Percentiles rank a stretch among this genome's conserved stretches.
These are phyloP conservation scores for Ceratocystis ficicola DNA, from an alignment of 2,329 filamentous ascomycete genomes.

Conservation along the genomic window DNA sequence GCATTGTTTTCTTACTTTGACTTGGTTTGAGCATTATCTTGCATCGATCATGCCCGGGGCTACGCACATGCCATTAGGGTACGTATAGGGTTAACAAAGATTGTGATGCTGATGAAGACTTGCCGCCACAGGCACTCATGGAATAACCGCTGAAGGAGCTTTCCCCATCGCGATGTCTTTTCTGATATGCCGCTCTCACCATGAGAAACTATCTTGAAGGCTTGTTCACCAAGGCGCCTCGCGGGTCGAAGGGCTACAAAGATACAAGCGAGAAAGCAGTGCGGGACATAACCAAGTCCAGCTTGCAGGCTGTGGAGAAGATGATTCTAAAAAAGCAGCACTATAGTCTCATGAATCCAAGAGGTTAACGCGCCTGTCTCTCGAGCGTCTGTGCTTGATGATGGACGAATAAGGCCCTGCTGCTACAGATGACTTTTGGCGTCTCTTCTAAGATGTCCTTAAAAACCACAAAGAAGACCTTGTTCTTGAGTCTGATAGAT, in stretches of 20 bases:
- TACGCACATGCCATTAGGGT: not conserved
- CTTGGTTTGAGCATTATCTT: not conserved
- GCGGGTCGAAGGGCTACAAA: constrained; percentile 48
- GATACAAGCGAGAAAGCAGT: constrained; percentile 46
- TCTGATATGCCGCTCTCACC: constrained; percentile 41
- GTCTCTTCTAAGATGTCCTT: constrained; percentile 57
- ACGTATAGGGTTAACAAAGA: not conserved
- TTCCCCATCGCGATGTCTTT: no score
- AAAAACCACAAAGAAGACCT: constrained; percentile 60
- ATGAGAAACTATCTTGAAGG: constrained; percentile 54
- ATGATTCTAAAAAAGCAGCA: constrained; percentile 32
- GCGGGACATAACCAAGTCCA: constrained; percentile 63
- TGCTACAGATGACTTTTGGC: constrained; percentile 44
- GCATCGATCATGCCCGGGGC: constrained; percentile 9
- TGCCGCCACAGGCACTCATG: no score
- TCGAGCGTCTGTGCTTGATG: constrained; percentile 59
- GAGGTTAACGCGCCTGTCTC: constrained; percentile 70
- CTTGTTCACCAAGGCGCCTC: constrained; percentile 52
- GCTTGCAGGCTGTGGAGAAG: constrained; percentile 48
- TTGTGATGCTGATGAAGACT: no score
- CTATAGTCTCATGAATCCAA: constrained; percentile 54
- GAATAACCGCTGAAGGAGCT: no score
- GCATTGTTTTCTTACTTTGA: constrained; percentile 4
- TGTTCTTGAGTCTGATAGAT: constrained; percentile 66
- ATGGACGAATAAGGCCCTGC: constrained; percentile 41